Base-by-base conservation (phyloP, 2,329 filamentous ascomycete genomes). In the Chrysosporium queenslandicum region DNA sequence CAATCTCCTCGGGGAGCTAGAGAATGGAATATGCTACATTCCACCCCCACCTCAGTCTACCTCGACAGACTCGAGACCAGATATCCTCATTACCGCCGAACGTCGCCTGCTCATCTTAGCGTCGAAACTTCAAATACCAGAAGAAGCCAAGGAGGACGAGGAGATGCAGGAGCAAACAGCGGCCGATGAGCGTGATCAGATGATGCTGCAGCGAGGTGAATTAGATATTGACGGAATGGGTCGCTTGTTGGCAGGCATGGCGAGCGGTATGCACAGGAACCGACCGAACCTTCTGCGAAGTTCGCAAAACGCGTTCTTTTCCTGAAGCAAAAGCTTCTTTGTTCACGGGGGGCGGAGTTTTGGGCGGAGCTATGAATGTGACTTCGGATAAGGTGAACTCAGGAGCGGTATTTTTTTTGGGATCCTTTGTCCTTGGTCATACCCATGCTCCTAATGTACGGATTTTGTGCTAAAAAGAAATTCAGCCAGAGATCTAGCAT, bases 221-320 rank as follows among this genome's bases (percentile, higher is more conserved):
- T 64, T 75, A 14, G 72, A 73, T 53, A 64, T 75, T 14, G 67
- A 73, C 39, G 72, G 71, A 43, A 74, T 75, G 71, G 71, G 71
- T 52, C 66, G 71, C 18, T 60, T 75, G 3, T 59, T 75, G 34
- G 70, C 65, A 25, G 66, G 66, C 37, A 75, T 75, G 71, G 62
- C 64, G 2, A 60, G 56, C 29, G 61, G 58, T 9, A 58, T 20
- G n/a, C 16, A 27, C 34, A n/a, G 4, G 8, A 45, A 57, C 30
- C 63, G 60, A 39, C 58, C 66, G 32, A 55, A 52, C 14, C 60
- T 62, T 29, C 62, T 67, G 53, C 63, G 62, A 41, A 70, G 67
- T 49, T 66, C 67, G 8, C 60, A 65, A 45, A 70, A 69, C 34
- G 29, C 43, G 12, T 52, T 52, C 16, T 52, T 47, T 32, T 8